Evolutionary conservation across 2,329 filamentous ascomycete genomes (phyloP).

Genomic region (Tolypocladium ophioglossoides): DNA sequence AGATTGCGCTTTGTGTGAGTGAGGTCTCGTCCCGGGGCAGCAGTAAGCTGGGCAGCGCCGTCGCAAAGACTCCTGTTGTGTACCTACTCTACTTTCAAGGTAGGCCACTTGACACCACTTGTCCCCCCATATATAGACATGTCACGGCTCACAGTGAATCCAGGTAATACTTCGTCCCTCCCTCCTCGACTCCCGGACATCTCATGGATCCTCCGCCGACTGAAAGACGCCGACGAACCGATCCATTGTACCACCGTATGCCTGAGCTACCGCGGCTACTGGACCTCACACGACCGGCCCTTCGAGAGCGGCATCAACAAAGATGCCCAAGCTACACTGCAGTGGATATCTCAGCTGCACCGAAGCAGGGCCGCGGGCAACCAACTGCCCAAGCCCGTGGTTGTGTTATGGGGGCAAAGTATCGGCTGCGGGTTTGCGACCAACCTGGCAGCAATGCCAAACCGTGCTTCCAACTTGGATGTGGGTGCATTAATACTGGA

Average conservation of each 20-base stretch:
- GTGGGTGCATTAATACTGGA: conserved; percentile 53
- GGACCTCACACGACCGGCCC: conserved; percentile 63
- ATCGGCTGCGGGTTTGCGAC: conserved; percentile 64
- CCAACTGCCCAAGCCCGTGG: conserved; percentile 16
- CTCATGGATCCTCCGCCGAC: conserved; percentile 37
- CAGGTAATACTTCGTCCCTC: conserved; percentile 49
- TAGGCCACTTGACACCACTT: conserved; percentile 15
- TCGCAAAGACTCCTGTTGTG: conserved; percentile 19
- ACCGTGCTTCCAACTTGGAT: conserved; percentile 25
- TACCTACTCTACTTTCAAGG: conserved; percentile 50
- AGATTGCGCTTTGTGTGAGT: conserved; percentile 49
- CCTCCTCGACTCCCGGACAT: conserved; percentile 47
- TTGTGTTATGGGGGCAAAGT: conserved; percentile 69
- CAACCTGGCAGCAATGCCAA: conserved; percentile 35
- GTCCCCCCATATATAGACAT: conserved; percentile 1
- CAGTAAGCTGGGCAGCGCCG: neutral
- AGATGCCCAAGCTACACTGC: conserved; percentile 54
- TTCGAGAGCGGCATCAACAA: conserved; percentile 59
- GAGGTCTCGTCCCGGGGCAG: conserved; percentile 16
- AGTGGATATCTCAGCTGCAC: conserved; percentile 45
- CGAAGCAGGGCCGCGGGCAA: conserved; percentile 8
- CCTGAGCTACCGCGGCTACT: conserved; percentile 61
- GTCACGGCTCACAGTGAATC: neutral
- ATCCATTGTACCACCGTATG: conserved; percentile 38
- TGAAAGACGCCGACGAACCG: conserved; percentile 27